Evolutionary conservation across 371 early-diverging fungal species (phyloP), one percentile per base, ranked within the genome.

Genomic region (Haplosporangium sp.): DNA sequence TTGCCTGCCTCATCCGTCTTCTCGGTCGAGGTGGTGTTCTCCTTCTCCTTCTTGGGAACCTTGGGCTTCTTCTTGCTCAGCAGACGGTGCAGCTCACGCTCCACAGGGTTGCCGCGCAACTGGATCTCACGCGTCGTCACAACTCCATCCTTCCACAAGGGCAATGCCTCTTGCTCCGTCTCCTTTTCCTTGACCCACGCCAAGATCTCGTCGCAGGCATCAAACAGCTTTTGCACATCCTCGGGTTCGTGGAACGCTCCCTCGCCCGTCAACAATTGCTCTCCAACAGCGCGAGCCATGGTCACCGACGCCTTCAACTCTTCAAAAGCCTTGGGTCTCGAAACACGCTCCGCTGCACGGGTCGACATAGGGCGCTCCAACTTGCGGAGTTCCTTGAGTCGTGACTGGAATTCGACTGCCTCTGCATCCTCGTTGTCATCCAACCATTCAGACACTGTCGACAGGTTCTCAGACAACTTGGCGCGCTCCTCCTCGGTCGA

Each of bases 391-490:
- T 81, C 82, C 36, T 82, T 80, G 42, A 89, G 81, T 21, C 86
- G 85, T 8, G 70, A 80, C 48, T 74, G 75, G 62, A 86, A 89
- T 10, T 82, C 84, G 7, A 69, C 43, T 0, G 89, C 85, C 46
- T 85, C 84, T 0, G 94, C 94, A 5, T 85, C 69, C 65, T 93
- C 94, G 10, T 88, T 93, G 40, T 91, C 89, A 53, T 91, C 94
- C 64, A 96, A 92, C 99, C 99, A 99, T 8, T 94, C 95, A 1
- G 93, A 88, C 5, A 88, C 83, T 18, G 84, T 88, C n/a, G 86
- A 83, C 8, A 93, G 83, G 18, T 74, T 81, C 21, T 85, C 83
- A 23, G 84, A 83, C n/a, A 97, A 81, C 6, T 76, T 70, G 46
- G 87, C 86, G 67, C 94, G 92, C 73, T 96, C 90, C 4, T 86